Evolutionary conservation across 768 basidiomycete genomes (phyloP).

Genomic region (Podaxis sp.): DNA sequence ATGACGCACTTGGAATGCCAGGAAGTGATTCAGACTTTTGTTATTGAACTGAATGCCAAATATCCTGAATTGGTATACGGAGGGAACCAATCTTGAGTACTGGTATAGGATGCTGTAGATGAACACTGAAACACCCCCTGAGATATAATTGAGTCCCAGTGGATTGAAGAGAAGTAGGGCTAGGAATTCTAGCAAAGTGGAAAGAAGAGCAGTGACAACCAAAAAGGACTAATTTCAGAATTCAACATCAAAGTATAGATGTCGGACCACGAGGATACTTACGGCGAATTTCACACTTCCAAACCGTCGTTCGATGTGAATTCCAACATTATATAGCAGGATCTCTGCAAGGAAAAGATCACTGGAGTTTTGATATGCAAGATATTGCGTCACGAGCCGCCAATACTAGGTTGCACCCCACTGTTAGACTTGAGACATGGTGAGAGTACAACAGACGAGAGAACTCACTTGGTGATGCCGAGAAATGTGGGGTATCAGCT

Average conservation of each 20-base stretch:
- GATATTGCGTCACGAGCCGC: conserved; percentile 69
- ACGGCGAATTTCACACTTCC: conserved; percentile 88
- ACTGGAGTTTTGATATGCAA: conserved; percentile 80
- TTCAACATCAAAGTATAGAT: conserved; percentile 1
- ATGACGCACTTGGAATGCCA: conserved; percentile 63
- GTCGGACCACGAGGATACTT: conserved; percentile 20
- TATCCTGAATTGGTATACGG: conserved; percentile 70
- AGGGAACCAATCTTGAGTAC: conserved; percentile 72
- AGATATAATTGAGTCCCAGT: conserved; percentile 66
- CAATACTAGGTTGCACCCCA: conserved; percentile 60
- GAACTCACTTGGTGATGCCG: conserved; percentile 74
- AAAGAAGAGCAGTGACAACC: conserved; percentile 60
- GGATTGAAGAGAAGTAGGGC: conserved; percentile 62
- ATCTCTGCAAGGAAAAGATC: conserved; percentile 78
- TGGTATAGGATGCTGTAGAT: conserved; percentile 83
- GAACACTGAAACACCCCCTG: conserved; percentile 71
- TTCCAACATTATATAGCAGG: conserved; percentile 63
- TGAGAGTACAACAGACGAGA: conserved; percentile 9
- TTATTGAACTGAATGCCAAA: conserved; percentile 72
- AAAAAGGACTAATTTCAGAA: conserved; percentile 59
- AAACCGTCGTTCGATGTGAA: conserved; percentile 79
- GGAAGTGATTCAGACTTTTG: conserved; percentile 68
- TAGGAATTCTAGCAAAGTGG: conserved; percentile 64
- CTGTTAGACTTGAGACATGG: conserved; percentile 26
- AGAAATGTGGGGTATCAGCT: conserved; percentile 89